These are phyloP conservation scores for Andrographis paniculata DNA, from an alignment of 305 asterid species.

Conservation along the genomic window DNA sequence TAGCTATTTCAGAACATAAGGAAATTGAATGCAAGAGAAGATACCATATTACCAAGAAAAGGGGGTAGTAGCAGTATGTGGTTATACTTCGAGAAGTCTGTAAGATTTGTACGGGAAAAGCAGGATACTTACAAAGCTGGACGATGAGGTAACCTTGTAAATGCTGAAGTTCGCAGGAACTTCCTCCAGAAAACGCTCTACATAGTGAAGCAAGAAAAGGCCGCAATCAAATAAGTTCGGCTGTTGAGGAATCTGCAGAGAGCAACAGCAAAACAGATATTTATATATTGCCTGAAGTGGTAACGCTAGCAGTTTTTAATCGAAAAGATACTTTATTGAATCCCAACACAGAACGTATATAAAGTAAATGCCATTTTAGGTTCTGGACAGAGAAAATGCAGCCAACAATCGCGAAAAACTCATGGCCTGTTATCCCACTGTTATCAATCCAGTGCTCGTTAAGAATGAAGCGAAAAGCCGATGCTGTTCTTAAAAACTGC, in stretches of 20 bases:
- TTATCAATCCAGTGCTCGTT: background rate
- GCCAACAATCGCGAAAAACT: background rate
- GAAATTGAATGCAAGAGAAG: too few species aligned
- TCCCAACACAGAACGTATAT: background rate
- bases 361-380: background rate
- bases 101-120: constrained; percentile 16
- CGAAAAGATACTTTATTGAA: background rate
- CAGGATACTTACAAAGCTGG: constrained; percentile 60
- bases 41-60: background rate
- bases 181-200: constrained; percentile 81
- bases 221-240: constrained; percentile 87
- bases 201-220: constrained; percentile 92
- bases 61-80: too few species aligned
- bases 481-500: background rate
- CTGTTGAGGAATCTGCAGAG: constrained; percentile 91
- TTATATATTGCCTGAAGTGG: background rate
- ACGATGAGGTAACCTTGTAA: constrained; percentile 50
- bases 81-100: constrained; percentile 6
- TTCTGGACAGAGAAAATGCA: background rate
- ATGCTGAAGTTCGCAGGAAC: constrained; percentile 58
- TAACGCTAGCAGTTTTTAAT: background rate
- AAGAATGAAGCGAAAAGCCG: background rate
- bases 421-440: background rate
- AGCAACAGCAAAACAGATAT: constrained; percentile 19
- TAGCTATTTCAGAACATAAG: too few species aligned